phyloP scores from a whole-genome alignment of 2,329 filamentous ascomycete genomes.

The Microdochium bolleyi region DNA sequence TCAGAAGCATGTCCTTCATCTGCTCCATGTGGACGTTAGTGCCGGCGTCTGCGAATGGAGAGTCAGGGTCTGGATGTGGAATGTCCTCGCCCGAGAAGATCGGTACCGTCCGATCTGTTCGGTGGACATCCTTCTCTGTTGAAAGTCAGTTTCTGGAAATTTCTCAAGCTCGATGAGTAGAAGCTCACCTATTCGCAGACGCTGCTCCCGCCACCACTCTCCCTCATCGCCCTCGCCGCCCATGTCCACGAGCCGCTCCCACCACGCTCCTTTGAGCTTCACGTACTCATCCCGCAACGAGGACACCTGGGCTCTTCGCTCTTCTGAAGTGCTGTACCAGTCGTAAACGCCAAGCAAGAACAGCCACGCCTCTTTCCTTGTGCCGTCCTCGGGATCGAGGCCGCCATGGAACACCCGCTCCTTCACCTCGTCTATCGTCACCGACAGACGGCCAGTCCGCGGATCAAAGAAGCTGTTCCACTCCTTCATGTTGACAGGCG shows the following conservation, averaged over 20 bases:
- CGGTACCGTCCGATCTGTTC: slow-evolving; percentile 90
- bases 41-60: slow-evolving; percentile 83
- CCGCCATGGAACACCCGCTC: slow-evolving; percentile 96
- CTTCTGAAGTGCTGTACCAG: slow-evolving; percentile 84
- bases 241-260: slow-evolving; percentile 84
- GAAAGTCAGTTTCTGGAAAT: slow-evolving; percentile 6
- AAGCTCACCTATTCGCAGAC: slow-evolving; percentile 77
- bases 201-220: slow-evolving; percentile 97
- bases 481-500: slow-evolving; percentile 70
- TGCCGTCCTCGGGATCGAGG: slow-evolving; percentile 78
- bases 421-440: slow-evolving; percentile 89
- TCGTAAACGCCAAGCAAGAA: slow-evolving; percentile 87
- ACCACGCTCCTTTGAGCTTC: slow-evolving; percentile 89
- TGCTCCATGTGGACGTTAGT: slow-evolving; percentile 98
- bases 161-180: background rate
- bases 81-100: slow-evolving; percentile 95
- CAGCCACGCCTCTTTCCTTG: slow-evolving; percentile 93
- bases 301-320: slow-evolving; percentile 74
- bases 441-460: slow-evolving; percentile 61
- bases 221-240: slow-evolving; percentile 72
- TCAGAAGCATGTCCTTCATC: slow-evolving; percentile 98
- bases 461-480: slow-evolving; percentile 89
- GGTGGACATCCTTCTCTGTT: slow-evolving; percentile 95
- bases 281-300: slow-evolving; percentile 90
- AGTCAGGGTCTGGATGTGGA: slow-evolving; percentile 91